These are phyloP conservation scores for Nakazawaea laoshanensis DNA, from an alignment of 805 yeast genomes.

Conservation along the genomic window DNA sequence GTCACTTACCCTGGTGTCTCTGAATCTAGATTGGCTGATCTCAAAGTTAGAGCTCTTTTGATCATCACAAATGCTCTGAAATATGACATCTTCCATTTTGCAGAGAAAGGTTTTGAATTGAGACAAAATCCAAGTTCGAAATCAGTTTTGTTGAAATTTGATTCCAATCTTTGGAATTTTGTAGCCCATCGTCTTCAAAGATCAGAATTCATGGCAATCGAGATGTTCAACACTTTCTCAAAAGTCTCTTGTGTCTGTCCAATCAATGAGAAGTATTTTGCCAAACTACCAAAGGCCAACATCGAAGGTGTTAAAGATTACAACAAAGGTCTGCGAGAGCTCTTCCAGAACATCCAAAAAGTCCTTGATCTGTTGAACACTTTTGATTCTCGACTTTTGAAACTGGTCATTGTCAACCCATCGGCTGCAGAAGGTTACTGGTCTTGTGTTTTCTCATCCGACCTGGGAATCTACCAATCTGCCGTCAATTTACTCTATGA, in stretches of 20 bases:
- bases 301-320: neutral
- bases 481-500: constrained; percentile 69
- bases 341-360: neutral
- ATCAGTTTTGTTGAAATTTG: neutral
- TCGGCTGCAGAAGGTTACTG: constrained; percentile 55
- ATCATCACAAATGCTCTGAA: constrained; percentile 23
- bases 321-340: neutral
- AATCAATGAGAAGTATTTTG: neutral
- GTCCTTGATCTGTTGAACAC: constrained; percentile 2
- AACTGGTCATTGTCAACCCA: constrained; percentile 29
- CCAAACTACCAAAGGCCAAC: neutral
- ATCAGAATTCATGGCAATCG: constrained; percentile 3
- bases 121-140: constrained; percentile 1
- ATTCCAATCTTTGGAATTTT: constrained; percentile 6
- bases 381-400: constrained; percentile 13
- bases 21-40: too few relatives aligned
- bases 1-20: too few relatives aligned
- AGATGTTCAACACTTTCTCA: constrained; percentile 4
- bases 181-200: neutral
- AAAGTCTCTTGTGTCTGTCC: constrained; percentile 7
- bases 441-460: constrained; percentile 65
- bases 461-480: constrained; percentile 49
- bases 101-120: constrained; percentile 29
- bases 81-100: constrained; percentile 37
- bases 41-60: neutral